phyloP scores from a whole-genome alignment of 2,329 filamentous ascomycete genomes.

The Alternaria tenuissima region DNA sequence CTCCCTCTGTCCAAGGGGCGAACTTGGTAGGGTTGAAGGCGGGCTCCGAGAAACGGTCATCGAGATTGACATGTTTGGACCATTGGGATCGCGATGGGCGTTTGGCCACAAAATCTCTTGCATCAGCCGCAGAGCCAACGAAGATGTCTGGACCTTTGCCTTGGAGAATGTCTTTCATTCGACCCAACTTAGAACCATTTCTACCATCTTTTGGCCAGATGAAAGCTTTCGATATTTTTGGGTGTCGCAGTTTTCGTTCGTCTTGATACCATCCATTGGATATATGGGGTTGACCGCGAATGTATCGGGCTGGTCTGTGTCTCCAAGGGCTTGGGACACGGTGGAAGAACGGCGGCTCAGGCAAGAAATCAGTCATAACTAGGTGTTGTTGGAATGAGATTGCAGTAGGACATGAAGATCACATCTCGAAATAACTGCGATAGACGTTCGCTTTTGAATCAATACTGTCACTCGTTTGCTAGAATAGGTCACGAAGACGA shows the following conservation, averaged over 20 bases:
- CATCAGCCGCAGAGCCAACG: slow-evolving; percentile 50
- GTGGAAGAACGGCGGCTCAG: slow-evolving; percentile 3
- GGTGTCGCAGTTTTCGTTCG: slow-evolving; percentile 23
- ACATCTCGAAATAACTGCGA: not conserved
- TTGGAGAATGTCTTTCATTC: slow-evolving; percentile 54
- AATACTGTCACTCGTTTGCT: slow-evolving; percentile 11
- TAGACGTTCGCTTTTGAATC: not conserved
- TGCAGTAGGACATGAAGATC: not conserved
- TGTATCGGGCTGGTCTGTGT: slow-evolving; percentile 33
- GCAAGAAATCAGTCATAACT: slow-evolving; percentile 6
- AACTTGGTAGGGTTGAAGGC: slow-evolving; percentile 23
- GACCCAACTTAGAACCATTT: slow-evolving; percentile 45
- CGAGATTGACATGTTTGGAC: slow-evolving; percentile 45
- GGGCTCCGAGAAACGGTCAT: slow-evolving; percentile 25
- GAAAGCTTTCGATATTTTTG: slow-evolving; percentile 52
- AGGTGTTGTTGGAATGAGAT: not conserved
- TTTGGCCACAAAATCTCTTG: slow-evolving; percentile 50
- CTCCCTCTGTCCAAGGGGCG: slow-evolving; percentile 26
- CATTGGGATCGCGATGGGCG: slow-evolving; percentile 50
- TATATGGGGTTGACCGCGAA: slow-evolving; percentile 6
- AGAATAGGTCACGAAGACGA: not conserved
- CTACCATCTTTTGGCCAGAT: slow-evolving; percentile 57
- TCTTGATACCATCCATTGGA: slow-evolving; percentile 39
- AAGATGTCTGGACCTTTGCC: slow-evolving; percentile 57
- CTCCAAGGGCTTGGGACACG: slow-evolving; percentile 17